Base-by-base conservation (phyloP, 306 rosid genomes). In the Leucaena leucocephala region DNA sequence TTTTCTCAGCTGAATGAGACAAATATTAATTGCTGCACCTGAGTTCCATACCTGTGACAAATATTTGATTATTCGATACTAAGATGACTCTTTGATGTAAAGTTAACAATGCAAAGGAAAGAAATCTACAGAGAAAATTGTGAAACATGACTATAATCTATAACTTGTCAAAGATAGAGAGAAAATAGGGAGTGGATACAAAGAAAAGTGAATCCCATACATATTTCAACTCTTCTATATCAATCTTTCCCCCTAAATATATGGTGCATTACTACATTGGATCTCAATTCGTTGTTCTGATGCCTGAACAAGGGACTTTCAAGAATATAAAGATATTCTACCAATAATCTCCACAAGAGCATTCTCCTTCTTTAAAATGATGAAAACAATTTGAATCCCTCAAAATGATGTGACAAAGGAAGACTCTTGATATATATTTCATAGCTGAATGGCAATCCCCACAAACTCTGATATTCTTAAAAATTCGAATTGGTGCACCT, bases 341-440 rank as follows among this genome's bases (percentile, higher is more conserved):
- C 97, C 98, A 92, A 68, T 90, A 94, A 83, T 92, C 93, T 58
- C 91, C 93, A 88, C 97, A 94, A 27, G 97, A 89, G 85, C 98
- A 92, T 67, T 82, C 79, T 52, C 97, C 97, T 16, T 83, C 91
- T 73, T 76, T 88, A 75, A 92, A 92, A 88, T 92, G 97, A 86
- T 91, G 97, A 85, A 94, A 94, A 72, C 97, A 92, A 82, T 90
- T 94, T 49, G 94, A 88, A 88, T 94, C 97, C 85, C 97, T 92
- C 89, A 92, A 81, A 76, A 92, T 86, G 81, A 94, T 87, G 84
- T 90, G 94, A 49, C 94, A 78, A 63, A 62, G 33, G 40, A 80
- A 87, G 67, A 88, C 87, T 59, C 35, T 76, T 13, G 98, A 92
- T 68, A 90, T 85, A 78, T 79, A 89, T 74, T 90, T 92, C 89